A percentile compares a stretch with the other conserved stretches of the same genome.
These are phyloP conservation scores for Asterochloris sp. DNA, from an alignment of 139 green algal genomes.

Conservation along the genomic window DNA sequence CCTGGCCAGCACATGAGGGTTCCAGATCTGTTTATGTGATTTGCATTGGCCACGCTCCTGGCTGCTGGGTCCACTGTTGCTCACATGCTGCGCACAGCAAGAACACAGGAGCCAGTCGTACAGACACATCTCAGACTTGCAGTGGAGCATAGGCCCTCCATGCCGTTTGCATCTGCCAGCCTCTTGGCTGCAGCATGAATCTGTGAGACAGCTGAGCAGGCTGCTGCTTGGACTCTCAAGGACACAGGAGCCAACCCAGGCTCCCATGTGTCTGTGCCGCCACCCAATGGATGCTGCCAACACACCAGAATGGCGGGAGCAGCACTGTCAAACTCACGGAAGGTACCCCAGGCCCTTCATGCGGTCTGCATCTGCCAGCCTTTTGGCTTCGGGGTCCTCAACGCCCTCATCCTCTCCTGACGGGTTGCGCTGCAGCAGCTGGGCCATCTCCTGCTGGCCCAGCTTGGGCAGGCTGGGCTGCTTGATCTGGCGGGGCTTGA, in stretches of 20 bases:
- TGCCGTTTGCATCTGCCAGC: constrained; percentile 1
- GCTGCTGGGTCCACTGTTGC: no score
- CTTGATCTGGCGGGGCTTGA: constrained; percentile 55
- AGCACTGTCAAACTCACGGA: constrained; percentile 3
- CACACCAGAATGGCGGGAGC: no score
- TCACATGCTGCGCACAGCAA: no score
- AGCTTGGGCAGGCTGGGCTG: constrained; percentile 27
- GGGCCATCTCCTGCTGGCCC: constrained; percentile 55
- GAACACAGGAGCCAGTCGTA: no score
- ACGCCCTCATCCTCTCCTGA: constrained; percentile 10
- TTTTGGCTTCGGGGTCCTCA: background rate
- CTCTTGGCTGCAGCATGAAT: background rate
- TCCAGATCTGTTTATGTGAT: no score
- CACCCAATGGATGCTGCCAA: no score
- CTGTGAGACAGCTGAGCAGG: no score
- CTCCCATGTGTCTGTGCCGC: no score
- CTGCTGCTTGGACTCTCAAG: no score
- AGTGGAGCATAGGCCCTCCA: constrained; percentile 17
- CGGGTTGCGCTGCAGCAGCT: constrained; percentile 34
- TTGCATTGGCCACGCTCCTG: no score
- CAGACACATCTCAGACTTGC: background rate
- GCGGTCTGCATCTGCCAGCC: constrained; percentile 1
- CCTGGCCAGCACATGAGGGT: no score
- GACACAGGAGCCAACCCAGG: no score
- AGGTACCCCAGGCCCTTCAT: constrained; percentile 23